Conservation (phyloP, 169 alveolate genomes). For the Plasmodium inui region DNA sequence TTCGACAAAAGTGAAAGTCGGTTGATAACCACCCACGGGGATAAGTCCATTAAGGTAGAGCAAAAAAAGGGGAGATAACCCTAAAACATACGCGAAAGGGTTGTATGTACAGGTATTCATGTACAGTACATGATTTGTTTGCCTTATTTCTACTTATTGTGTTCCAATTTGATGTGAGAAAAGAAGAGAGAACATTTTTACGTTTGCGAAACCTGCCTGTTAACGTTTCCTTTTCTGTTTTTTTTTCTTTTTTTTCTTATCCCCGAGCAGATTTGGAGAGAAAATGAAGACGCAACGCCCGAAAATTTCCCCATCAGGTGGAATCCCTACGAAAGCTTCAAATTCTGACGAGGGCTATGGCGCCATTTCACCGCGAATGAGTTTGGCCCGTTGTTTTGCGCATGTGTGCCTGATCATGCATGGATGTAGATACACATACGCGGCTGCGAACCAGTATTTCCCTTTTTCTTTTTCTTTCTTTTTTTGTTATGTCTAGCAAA, state of each 20-base stretch:
- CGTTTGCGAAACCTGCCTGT: neutral
- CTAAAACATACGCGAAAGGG: neutral
- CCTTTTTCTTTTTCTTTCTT: no score
- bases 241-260: neutral
- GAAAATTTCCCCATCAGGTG: constrained; percentile 84
- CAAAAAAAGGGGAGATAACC: neutral
- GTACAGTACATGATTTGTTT: neutral
- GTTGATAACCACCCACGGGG: constrained; percentile 98
- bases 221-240: neutral
- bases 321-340: constrained; percentile 79
- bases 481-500: neutral
- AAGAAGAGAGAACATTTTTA: neutral
- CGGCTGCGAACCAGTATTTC: neutral
- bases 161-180: neutral
- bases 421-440: neutral
- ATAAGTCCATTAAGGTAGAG: constrained; percentile 97
- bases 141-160: neutral
- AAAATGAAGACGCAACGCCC: constrained; percentile 85
- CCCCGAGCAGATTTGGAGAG: constrained; percentile 77
- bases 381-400: neutral
- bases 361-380: neutral
- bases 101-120: neutral
- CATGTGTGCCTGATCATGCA: neutral
- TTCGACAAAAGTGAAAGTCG: constrained; percentile 96
- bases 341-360: constrained; percentile 44